phyloP scores from a whole-genome alignment of 192 early-diverging fungal genomes.

The Entomortierella chlamydospora region DNA sequence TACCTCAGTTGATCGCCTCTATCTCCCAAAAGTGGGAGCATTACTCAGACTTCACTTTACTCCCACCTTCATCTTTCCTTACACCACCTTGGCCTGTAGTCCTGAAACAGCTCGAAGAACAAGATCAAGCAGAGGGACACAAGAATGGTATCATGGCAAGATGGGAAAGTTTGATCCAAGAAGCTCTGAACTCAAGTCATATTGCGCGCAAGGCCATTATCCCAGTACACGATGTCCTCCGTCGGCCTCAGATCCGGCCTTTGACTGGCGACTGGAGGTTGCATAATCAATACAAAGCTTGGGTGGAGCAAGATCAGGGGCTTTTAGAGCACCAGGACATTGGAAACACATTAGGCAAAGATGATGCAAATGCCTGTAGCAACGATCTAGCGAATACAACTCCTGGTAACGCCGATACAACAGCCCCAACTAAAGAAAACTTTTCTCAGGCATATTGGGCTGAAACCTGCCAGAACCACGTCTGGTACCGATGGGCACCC shows the following conservation, averaged over 20 bases:
- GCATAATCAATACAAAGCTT: constrained; percentile 45
- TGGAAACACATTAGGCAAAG: background rate
- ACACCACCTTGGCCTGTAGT: constrained; percentile 29
- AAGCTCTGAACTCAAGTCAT: constrained; percentile 29
- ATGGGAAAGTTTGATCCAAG: constrained; percentile 32
- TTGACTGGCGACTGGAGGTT: constrained; percentile 51
- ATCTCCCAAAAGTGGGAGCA: constrained; percentile 58
- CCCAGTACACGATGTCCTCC: constrained; percentile 51
- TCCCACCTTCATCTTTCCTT: constrained; percentile 44
- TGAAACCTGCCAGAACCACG: constrained; percentile 49
- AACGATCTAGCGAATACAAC: background rate
- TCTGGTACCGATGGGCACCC: constrained; percentile 53
- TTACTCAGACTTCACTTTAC: constrained; percentile 52
- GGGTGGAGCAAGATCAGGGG: constrained; percentile 41
- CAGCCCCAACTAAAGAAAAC: constrained; percentile 9
- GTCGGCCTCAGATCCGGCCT: constrained; percentile 51
- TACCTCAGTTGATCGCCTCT: constrained; percentile 31
- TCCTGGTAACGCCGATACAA: background rate
- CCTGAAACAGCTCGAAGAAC: constrained; percentile 1
- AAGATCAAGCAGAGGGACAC: constrained; percentile 13
- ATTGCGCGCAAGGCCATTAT: constrained; percentile 55
- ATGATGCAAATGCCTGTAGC: background rate
- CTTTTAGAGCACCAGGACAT: constrained; percentile 28
- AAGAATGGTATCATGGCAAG: background rate
- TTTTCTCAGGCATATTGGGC: constrained; percentile 40